A percentile compares a stretch with the other conserved stretches of the same genome.
Evolutionary conservation across 345 rosid genomes (phyloP).

Genomic region (Populus davidiana): DNA sequence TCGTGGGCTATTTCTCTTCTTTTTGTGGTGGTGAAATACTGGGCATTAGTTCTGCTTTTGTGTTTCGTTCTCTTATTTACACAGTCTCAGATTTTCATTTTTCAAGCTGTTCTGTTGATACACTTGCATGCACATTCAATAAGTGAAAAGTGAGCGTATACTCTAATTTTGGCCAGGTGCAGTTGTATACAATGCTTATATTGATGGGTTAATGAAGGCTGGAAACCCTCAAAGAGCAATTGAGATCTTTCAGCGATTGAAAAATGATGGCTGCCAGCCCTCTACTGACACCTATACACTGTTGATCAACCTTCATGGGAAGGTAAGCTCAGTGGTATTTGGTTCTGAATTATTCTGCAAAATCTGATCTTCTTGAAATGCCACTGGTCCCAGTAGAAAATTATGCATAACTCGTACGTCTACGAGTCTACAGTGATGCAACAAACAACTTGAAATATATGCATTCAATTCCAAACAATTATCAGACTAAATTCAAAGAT

Average conservation of each 20-base stretch:
- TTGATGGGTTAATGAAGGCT: conserved; percentile 75
- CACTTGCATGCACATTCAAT: background rate
- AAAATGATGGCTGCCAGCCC: conserved; percentile 59
- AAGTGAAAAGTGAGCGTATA: background rate
- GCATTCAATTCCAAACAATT: no score
- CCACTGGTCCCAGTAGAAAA: no score
- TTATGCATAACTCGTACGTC: no score
- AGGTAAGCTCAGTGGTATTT: conserved; percentile 38
- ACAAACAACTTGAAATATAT: no score
- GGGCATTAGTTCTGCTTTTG: background rate
- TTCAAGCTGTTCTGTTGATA: background rate
- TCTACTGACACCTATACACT: conserved; percentile 77
- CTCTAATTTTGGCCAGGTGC: conserved; percentile 45
- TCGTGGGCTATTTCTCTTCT: no score
- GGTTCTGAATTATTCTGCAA: background rate
- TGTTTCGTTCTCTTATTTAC: background rate
- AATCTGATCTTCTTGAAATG: no score
- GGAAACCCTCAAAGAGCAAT: conserved; percentile 60
- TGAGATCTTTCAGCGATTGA: conserved; percentile 70
- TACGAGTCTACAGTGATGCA: no score
- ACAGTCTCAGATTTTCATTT: background rate
- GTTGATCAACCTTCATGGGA: conserved; percentile 86
- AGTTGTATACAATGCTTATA: conserved; percentile 70
- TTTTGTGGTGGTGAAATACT: background rate
- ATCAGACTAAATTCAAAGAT: no score